These are phyloP conservation scores for Nothomitra cinnamomea DNA, from an alignment of 2,329 filamentous ascomycete species.

Conservation along the genomic window DNA sequence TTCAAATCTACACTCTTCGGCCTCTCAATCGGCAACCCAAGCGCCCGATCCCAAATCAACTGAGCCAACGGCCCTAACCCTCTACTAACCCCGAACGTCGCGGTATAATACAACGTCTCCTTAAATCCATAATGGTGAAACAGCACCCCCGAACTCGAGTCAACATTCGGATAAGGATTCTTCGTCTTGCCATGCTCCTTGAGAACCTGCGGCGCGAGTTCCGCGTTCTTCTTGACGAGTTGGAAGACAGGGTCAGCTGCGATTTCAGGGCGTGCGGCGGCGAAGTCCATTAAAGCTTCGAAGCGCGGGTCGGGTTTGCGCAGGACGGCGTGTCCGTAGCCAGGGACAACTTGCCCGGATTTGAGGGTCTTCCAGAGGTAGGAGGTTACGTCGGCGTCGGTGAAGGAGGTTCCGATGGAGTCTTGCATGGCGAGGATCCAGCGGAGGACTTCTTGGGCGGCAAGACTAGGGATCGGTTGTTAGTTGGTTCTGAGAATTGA, in stretches of 20 bases:
- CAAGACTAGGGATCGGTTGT: constrained; percentile 37
- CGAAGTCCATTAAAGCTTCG: constrained; percentile 92
- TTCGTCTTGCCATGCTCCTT: constrained; percentile 96
- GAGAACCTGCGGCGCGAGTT: constrained; percentile 77
- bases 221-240: constrained; percentile 83
- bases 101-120: constrained; percentile 87
- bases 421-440: constrained; percentile 97
- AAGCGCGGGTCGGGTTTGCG: constrained; percentile 96
- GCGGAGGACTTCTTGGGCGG: constrained; percentile 89
- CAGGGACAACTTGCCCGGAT: constrained; percentile 83
- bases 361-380: constrained; percentile 92
- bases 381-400: constrained; percentile 63
- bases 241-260: constrained; percentile 78
- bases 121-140: constrained; percentile 98
- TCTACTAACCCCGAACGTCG: constrained; percentile 52
- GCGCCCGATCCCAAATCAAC: constrained; percentile 85
- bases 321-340: constrained; percentile 89
- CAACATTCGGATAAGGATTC: constrained; percentile 95
- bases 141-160: constrained; percentile 79
- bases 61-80: constrained; percentile 79
- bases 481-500: background rate
- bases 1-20: constrained; percentile 94
- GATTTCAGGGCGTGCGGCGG: constrained; percentile 68
- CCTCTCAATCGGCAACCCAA: constrained; percentile 89
- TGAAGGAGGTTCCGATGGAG: constrained; percentile 60